Evolutionary conservation across 805 yeast genomes (phyloP).

Genomic region (Nakazawaea populi): DNA sequence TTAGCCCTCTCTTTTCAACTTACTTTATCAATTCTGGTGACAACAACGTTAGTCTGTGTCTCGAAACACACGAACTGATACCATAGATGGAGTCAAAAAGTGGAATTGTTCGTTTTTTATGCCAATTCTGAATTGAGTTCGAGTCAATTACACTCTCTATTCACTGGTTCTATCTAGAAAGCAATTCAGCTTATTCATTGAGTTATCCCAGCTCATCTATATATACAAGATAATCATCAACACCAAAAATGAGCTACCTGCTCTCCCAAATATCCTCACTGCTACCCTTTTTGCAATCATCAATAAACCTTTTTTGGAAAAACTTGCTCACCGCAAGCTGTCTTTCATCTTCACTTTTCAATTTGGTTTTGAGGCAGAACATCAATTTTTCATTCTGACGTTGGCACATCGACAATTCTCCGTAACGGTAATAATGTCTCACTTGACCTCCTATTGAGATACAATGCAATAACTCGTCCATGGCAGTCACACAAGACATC

Average conservation of each 20-base stretch:
- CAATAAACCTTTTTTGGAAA: constrained; percentile 57
- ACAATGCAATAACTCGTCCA: constrained; percentile 81
- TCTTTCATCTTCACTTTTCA: constrained; percentile 48
- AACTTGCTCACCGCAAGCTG: constrained; percentile 55
- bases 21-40: no score
- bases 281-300: constrained; percentile 60
- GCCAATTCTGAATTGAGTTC: no score
- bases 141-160: no score
- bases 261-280: constrained; percentile 83
- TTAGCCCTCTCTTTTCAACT: no score
- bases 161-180: no score
- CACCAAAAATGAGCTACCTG: constrained; percentile 16
- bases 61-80: no score
- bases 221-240: no score
- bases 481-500: constrained; percentile 72
- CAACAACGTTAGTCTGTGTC: no score
- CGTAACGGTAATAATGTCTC: constrained; percentile 78
- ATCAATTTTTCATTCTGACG: constrained; percentile 68
- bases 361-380: constrained; percentile 65
- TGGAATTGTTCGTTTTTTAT: no score
- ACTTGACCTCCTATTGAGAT: constrained; percentile 89
- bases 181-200: no score
- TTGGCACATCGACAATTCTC: constrained; percentile 67
- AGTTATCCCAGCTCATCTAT: no score
- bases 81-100: no score